A percentile compares a stretch with the other conserved stretches of the same genome.
Evolutionary conservation across 2,329 filamentous ascomycete species (phyloP).

Genomic region (Diaporthe velutina): DNA sequence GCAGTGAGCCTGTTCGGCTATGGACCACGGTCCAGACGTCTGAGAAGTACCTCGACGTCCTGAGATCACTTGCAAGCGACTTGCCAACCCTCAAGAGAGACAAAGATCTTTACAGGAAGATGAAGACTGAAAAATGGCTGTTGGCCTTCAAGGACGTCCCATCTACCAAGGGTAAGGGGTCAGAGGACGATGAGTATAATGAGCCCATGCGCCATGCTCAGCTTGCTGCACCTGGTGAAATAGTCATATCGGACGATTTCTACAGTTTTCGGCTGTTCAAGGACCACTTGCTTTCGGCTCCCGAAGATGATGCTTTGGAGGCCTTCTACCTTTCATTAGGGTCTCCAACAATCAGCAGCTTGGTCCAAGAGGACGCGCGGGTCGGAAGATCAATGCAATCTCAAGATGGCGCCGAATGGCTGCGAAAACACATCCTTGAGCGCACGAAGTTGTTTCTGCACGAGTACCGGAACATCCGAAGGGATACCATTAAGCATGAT

Average conservation of each 20-base stretch:
- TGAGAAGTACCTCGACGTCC: constrained; percentile 87
- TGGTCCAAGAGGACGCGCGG: constrained; percentile 83
- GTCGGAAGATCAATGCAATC: constrained; percentile 77
- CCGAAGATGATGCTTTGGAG: constrained; percentile 89
- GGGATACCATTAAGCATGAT: constrained; percentile 87
- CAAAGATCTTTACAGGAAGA: constrained; percentile 80
- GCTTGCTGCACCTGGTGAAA: constrained; percentile 77
- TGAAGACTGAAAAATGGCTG: constrained; percentile 82
- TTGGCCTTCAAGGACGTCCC: constrained; percentile 84
- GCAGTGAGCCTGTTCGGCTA: constrained; percentile 84
- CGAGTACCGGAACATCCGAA: constrained; percentile 76
- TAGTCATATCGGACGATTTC: constrained; percentile 89
- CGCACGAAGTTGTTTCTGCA: constrained; percentile 91
- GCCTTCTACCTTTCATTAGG: constrained; percentile 87
- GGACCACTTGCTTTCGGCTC: constrained; percentile 84
- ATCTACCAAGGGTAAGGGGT: constrained; percentile 59
- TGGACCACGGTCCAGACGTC: constrained; percentile 83
- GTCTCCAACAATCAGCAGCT: constrained; percentile 78
- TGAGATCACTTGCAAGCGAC: constrained; percentile 84
- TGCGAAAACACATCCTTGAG: constrained; percentile 88
- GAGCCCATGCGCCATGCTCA: constrained; percentile 81
- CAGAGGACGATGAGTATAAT: constrained; percentile 70
- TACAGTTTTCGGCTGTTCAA: constrained; percentile 92
- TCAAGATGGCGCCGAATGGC: constrained; percentile 75
- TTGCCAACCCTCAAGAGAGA: constrained; percentile 79